Conservation (phyloP, 164 flowering plant genomes). For the Protea cynaroides region DNA sequence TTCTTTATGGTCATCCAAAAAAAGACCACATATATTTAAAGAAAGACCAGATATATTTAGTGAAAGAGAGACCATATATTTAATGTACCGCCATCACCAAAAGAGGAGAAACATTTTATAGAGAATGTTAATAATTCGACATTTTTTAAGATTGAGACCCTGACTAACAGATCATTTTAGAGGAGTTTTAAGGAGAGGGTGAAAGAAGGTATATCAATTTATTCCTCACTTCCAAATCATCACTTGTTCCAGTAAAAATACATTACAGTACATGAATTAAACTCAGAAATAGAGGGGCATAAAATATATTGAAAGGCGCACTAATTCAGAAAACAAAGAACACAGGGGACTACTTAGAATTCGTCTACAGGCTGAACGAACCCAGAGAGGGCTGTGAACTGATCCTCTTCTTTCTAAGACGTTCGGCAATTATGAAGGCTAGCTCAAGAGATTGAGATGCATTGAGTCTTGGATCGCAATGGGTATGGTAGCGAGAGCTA, state of each 20-base stretch:
- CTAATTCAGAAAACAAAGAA: slow-evolving; percentile 10
- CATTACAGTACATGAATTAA: background rate
- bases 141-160: too few species aligned
- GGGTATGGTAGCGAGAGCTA: slow-evolving; percentile 88
- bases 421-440: slow-evolving; percentile 82
- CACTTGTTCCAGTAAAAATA: background rate
- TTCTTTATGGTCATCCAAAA: too few species aligned
- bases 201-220: too few species aligned
- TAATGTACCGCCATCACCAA: too few species aligned
- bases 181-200: too few species aligned
- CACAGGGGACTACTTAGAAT: background rate
- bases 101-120: too few species aligned
- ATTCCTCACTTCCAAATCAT: background rate
- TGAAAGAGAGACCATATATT: too few species aligned
- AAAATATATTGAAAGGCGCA: background rate
- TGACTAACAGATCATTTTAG: too few species aligned
- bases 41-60: too few species aligned
- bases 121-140: too few species aligned
- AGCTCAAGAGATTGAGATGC: slow-evolving; percentile 96
- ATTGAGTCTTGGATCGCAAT: slow-evolving; percentile 90
- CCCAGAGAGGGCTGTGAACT: slow-evolving; percentile 28
- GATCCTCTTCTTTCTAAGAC: slow-evolving; percentile 72
- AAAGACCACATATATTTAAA: too few species aligned
- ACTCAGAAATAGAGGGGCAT: background rate
- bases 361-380: slow-evolving; percentile 26